phyloP scores from a whole-genome alignment of 2,329 filamentous ascomycete species.

The Juglanconis oblonga region DNA sequence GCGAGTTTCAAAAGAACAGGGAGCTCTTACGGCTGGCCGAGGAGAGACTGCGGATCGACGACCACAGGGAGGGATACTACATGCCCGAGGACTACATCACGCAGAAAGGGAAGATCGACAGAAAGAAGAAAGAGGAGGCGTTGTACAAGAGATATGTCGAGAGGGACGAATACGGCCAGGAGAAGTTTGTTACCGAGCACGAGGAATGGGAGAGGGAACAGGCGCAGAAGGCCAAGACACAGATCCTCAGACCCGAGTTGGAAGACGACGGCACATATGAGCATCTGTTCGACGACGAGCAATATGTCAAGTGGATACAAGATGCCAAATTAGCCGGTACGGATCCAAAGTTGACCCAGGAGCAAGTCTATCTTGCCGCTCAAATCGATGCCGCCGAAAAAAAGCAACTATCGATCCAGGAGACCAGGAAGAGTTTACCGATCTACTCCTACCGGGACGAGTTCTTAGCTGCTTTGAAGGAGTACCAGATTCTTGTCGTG shows the following conservation, averaged over 20 bases:
- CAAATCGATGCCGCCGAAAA: constrained; percentile 87
- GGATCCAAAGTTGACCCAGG: constrained; percentile 70
- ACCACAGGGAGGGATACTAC: constrained; percentile 86
- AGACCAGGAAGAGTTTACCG: constrained; percentile 84
- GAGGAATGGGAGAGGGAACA: constrained; percentile 97
- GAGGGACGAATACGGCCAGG: constrained; percentile 79
- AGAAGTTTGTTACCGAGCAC: constrained; percentile 87
- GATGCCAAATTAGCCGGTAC: constrained; percentile 62
- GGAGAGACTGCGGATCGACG: constrained; percentile 82
- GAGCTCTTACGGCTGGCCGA: constrained; percentile 80
- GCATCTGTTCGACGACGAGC: constrained; percentile 86
- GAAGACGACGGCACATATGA: constrained; percentile 83
- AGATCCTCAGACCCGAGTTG: constrained; percentile 72
- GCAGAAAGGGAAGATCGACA: constrained; percentile 85
- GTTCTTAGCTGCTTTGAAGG: constrained; percentile 79
- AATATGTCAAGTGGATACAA: constrained; percentile 72
- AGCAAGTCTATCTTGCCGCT: constrained; percentile 74
- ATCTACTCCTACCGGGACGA: constrained; percentile 86
- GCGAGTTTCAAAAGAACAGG: constrained; percentile 84
- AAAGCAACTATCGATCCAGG: constrained; percentile 83
- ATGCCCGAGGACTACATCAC: constrained; percentile 96
- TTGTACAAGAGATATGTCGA: constrained; percentile 91
- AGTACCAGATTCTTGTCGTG: constrained; percentile 86
- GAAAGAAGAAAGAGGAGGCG: constrained; percentile 82
- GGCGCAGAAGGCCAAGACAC: constrained; percentile 79